Base-by-base conservation (phyloP, 192 early-diverging fungal species). In the Umbelopsis sp. region DNA sequence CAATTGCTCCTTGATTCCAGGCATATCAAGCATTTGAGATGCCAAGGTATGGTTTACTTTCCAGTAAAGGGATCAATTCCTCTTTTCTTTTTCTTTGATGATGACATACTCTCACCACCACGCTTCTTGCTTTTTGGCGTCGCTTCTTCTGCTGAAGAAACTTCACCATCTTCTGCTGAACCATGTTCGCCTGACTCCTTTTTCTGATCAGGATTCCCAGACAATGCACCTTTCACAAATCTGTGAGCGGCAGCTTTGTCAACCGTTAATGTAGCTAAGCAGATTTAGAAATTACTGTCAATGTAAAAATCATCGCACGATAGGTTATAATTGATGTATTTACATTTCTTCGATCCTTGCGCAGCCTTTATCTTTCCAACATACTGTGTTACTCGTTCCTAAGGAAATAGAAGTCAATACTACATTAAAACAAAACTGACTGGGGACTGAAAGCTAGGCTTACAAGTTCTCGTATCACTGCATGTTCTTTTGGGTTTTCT, bases 341-440 rank as follows among this genome's bases (percentile, higher is more conserved):
- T 67, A 47, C 73, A 44, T 64, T 71, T 66, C 23, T 35, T 61
- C 7, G 16, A 30, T 16, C 69, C 69, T 68, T 71, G 64, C 1
- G 47, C 68, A 4, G 11, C 30, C 49, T 78, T 78, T 12, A 78
- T 71, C 58, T 78, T 78, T 22, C 53, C 50, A 15, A 78, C 67
- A 48, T 78, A 78, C 27, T 70, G n/a, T 18, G 67, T 50, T 12
- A 78, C 72, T 61, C 76, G 47, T 4, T 65, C 69, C 74, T 75
- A 52, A 45, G 2, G 0, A 6, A 35, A 55, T 23, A 22, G 30
- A 25, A 3, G 27, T 61, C 10, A 65, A 6, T 41, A 41, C 5
- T 10, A 41, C 6, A 41, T 41, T 41, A 1, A 10, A 41, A 41
- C 37, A 41, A 41, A 41, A 3, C 1, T 41, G 5, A 41, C 37